These are phyloP conservation scores for Gossypium ekmanianum DNA, from an alignment of 345 rosid species.

Conservation along the genomic window DNA sequence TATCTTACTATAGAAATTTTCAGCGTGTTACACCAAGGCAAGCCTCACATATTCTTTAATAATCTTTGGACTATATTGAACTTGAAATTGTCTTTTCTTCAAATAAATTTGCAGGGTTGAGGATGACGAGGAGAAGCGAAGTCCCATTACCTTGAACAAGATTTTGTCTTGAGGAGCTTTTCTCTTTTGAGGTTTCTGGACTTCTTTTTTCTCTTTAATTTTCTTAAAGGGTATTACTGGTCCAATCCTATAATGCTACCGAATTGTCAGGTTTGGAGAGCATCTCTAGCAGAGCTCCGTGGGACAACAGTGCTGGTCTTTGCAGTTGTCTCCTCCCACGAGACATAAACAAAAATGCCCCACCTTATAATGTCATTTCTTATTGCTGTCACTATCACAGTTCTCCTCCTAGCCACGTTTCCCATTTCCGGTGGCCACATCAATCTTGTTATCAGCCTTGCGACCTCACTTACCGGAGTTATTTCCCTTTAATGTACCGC, in stretches of 20 bases:
- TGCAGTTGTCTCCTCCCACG: slow-evolving; percentile 34
- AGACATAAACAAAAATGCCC: slow-evolving; percentile 22
- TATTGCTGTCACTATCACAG: slow-evolving; percentile 28
- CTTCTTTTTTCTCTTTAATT: too few relatives aligned
- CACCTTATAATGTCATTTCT: slow-evolving; percentile 38
- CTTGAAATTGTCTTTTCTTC: not conserved
- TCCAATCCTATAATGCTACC: not conserved
- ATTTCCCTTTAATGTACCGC: slow-evolving; percentile 31
- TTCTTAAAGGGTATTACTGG: too few relatives aligned
- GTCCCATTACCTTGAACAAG: not conserved
- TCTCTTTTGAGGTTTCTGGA: not conserved
- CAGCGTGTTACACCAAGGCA: not conserved
- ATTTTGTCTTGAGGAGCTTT: not conserved
- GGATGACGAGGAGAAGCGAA: slow-evolving; percentile 8
- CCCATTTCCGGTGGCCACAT: slow-evolving; percentile 50
- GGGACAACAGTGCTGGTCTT: slow-evolving; percentile 42
- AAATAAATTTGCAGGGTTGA: not conserved
- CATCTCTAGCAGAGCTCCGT: slow-evolving; percentile 40
- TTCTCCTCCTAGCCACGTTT: slow-evolving; percentile 35
- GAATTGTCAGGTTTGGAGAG: slow-evolving; percentile 46
- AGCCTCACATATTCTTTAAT: not conserved
- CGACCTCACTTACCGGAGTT: slow-evolving; percentile 33
- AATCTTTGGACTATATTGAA: not conserved
- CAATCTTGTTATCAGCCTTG: slow-evolving; percentile 41
- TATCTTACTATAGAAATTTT: too few relatives aligned